Evolutionary conservation across 148 eudicot species (phyloP).

Genomic region (Selenicereus undatus): DNA sequence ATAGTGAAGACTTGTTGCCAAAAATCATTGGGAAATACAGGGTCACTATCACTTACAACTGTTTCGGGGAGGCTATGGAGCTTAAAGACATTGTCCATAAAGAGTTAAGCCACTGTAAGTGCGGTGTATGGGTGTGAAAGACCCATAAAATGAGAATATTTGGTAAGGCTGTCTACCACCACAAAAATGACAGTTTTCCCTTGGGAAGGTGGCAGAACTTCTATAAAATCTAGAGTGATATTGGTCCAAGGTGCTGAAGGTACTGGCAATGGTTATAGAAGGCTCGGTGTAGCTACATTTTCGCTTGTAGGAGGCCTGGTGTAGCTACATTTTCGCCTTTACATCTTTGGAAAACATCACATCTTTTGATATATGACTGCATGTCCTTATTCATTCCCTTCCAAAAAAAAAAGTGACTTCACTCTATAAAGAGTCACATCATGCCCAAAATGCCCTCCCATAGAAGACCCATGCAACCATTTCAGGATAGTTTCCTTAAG

Average conservation of each 20-base stretch:
- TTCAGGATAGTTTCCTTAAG: neutral
- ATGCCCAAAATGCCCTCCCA: neutral
- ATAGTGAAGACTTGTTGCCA: neutral
- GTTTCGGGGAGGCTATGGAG: neutral
- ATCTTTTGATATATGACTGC: neutral
- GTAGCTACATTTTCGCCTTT: no score
- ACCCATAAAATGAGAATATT: slow-evolving; percentile 2
- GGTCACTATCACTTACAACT: neutral
- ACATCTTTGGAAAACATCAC: neutral
- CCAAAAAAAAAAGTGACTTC: neutral
- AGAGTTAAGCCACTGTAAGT: neutral
- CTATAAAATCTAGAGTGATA: neutral
- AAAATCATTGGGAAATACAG: neutral
- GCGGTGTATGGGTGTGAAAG: neutral
- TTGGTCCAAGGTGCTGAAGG: neutral
- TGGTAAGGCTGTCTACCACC: neutral
- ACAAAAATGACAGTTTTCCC: neutral
- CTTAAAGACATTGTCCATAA: neutral
- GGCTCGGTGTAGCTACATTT: neutral
- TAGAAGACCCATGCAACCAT: neutral
- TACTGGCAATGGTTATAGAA: neutral
- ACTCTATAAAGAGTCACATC: neutral
- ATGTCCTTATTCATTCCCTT: neutral
- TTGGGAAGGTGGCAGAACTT: neutral
- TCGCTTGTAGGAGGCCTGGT: no score